Evolutionary conservation across 23 red algal species (phyloP), one percentile per base, ranked within the genome.

Genomic region (Gracilaria vermiculophylla): DNA sequence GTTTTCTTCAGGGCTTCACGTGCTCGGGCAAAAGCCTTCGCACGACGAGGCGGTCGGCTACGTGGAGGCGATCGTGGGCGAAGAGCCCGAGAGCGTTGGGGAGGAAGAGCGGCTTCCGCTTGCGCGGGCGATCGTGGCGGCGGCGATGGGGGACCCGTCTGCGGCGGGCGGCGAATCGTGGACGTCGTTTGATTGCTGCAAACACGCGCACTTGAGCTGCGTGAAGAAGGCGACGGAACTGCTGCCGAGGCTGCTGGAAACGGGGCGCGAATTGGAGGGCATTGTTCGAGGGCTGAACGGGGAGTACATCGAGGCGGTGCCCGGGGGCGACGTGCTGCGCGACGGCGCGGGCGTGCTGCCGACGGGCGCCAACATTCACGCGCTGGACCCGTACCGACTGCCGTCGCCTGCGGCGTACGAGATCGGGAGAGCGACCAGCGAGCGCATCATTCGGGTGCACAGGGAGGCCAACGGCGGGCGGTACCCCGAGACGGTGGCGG

Each of bases 331-430:
- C 61, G 40, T 93, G 24, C 41, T 93, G 29, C 79, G 90, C 21
- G 90, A 93, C 44, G 90, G 90, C 5, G 66, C 80, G 21, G 61
- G 65, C 43, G 79, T 93, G 16, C 61, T 93, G 36, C 90, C 90
- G 56, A 93, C 90, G 27, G 90, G 90, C 25, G 71, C 80, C 47
- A 93, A 93, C 80, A 93, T 93, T 77, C 90, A 93, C 36, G 79
- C 78, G 64, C 67, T 93, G 66, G 90, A 93, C 33, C 90, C 90
- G 49, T 93, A 84, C 72, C 64, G 90, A 42, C 48, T 93, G 50
- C 90, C 90, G 27, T 83, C 89, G 24, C 34, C 21, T 10, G 79
- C 79, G 10, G 89, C 89, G 8, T 82, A 44, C 35, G 53, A 34
- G 25, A 62, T 64, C 23, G 90, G 90, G 11, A 37, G 35, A 41